Percentiles rank a stretch among this genome's conserved stretches.
Evolutionary conservation across 208 protist genomes (phyloP).

Genomic region (Leishmania martiniquensis): DNA sequence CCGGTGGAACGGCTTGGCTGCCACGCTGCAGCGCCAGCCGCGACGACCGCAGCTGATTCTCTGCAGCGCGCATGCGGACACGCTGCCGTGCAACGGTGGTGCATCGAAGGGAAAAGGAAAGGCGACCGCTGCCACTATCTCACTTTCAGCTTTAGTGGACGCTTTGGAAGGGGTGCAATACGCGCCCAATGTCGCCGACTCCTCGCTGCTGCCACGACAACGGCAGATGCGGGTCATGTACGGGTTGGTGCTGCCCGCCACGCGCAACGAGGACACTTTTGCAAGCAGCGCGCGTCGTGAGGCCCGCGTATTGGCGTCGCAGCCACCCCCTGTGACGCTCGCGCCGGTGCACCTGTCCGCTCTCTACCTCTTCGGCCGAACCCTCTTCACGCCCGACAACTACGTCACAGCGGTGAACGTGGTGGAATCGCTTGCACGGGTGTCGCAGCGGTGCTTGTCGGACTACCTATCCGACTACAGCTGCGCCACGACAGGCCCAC

Average conservation of each 20-base stretch:
- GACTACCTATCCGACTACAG: slow-evolving; percentile 66
- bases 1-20: slow-evolving; percentile 47
- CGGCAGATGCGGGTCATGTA: slow-evolving; percentile 12
- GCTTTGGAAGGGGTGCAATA: neutral
- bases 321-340: slow-evolving; percentile 28
- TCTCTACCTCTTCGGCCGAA: slow-evolving; percentile 31
- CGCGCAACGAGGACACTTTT: slow-evolving; percentile 44
- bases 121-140: neutral
- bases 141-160: neutral
- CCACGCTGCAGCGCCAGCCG: slow-evolving; percentile 33
- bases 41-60: slow-evolving; percentile 52
- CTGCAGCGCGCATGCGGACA: slow-evolving; percentile 4
- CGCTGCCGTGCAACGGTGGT: neutral
- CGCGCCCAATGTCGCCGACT: neutral
- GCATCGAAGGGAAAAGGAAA: neutral
- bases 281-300: slow-evolving; percentile 25
- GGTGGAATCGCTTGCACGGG: slow-evolving; percentile 27
- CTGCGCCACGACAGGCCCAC: slow-evolving; percentile 55
- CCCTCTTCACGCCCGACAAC: slow-evolving; percentile 48
- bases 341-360: slow-evolving; percentile 14
- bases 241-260: slow-evolving; percentile 60
- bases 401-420: slow-evolving; percentile 55
- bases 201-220: neutral
- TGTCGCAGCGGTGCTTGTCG: neutral
- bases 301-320: slow-evolving; percentile 19